These are phyloP conservation scores for Lachnellula cervina DNA, from an alignment of 2,329 filamentous ascomycete genomes.

Conservation along the genomic window DNA sequence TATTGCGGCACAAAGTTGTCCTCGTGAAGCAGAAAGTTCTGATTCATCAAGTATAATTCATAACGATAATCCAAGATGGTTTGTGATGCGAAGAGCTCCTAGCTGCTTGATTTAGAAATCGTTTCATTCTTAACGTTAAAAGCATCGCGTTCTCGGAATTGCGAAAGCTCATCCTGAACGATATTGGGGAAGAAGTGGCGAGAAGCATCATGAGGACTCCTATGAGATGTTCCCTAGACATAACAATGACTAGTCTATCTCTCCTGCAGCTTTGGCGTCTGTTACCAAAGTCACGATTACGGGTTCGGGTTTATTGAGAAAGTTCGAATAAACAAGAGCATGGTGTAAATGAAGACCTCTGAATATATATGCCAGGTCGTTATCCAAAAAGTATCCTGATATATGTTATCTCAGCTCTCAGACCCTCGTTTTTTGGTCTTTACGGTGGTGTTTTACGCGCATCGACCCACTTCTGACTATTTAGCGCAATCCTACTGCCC, in stretches of 20 bases:
- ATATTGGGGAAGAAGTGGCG: slow-evolving; percentile 32
- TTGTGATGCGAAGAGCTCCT: slow-evolving; percentile 13
- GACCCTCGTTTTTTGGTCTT: too few species aligned
- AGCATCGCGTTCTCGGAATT: slow-evolving; percentile 21
- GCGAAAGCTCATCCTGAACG: slow-evolving; percentile 21
- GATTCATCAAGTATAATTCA: slow-evolving; percentile 20
- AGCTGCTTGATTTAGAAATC: slow-evolving; percentile 16
- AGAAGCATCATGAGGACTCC: slow-evolving; percentile 44
- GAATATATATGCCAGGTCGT: slow-evolving; percentile 10
- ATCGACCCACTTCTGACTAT: too few species aligned
- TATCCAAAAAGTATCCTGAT: slow-evolving; percentile 26
- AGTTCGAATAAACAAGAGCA: slow-evolving; percentile 20
- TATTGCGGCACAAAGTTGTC: slow-evolving; percentile 15
- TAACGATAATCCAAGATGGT: slow-evolving; percentile 20
- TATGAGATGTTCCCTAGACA: slow-evolving; percentile 45
- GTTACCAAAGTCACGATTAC: slow-evolving; percentile 38
- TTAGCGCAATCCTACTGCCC: too few species aligned
- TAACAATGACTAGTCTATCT: slow-evolving; percentile 59
- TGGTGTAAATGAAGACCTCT: slow-evolving; percentile 25
- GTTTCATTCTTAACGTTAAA: slow-evolving; percentile 17
- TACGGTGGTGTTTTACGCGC: too few species aligned
- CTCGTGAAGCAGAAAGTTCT: slow-evolving; percentile 16
- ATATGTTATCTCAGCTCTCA: too few species aligned
- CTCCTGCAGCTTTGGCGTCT: slow-evolving; percentile 40
- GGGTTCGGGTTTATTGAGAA: slow-evolving; percentile 21